phyloP scores from a whole-genome alignment of 257 asterid species.

The Catharanthus roseus region DNA sequence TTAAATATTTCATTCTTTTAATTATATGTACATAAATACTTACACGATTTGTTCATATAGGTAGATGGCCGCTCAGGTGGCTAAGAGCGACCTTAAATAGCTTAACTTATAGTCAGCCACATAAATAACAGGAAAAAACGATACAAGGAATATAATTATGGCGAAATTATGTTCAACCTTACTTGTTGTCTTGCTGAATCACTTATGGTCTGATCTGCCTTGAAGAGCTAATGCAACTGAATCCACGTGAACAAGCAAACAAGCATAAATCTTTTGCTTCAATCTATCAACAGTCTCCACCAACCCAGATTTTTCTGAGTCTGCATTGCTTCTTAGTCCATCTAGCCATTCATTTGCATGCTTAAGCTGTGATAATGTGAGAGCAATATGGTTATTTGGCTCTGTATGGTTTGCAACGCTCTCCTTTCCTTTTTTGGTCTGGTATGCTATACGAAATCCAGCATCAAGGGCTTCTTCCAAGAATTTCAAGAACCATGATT shows the following conservation, averaged over 20 bases:
- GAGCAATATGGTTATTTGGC: constrained; percentile 55
- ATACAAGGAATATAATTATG: neutral
- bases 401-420: constrained; percentile 27
- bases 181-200: constrained; percentile 3
- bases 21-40: constrained; percentile 4
- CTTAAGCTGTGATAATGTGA: constrained; percentile 65
- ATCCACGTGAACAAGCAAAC: constrained; percentile 75
- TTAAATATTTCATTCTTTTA: constrained; percentile 1
- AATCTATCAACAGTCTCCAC: constrained; percentile 46
- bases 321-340: constrained; percentile 30
- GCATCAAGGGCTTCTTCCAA: constrained; percentile 58
- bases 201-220: constrained; percentile 24
- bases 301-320: constrained; percentile 32
- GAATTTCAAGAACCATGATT: constrained; percentile 71
- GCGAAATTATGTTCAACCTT: neutral
- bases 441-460: constrained; percentile 40
- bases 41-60: neutral
- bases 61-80: neutral
- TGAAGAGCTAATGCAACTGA: constrained; percentile 80
- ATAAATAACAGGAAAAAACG: neutral
- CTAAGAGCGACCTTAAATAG: neutral
- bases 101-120: too few species aligned
- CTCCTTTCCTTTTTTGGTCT: constrained; percentile 44
- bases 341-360: constrained; percentile 80
- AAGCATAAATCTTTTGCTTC: constrained; percentile 74